Conservation (phyloP, 192 early-diverging fungal genomes). For the Polychytrium aggregatum region DNA sequence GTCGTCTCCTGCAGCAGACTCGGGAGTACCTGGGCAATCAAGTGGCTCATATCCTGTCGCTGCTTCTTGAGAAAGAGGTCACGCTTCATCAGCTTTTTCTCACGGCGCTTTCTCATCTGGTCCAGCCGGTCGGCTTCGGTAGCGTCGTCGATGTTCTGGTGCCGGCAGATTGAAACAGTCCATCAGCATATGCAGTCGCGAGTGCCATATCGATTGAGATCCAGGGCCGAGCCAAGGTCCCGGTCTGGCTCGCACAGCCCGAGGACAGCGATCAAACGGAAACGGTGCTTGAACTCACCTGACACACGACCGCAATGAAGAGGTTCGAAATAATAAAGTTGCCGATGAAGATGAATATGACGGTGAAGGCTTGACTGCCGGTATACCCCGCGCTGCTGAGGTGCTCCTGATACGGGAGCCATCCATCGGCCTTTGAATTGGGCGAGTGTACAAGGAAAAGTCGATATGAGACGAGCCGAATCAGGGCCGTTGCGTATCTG, state of each 20-base stretch:
- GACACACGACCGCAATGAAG: constrained; percentile 40
- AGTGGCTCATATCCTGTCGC: constrained; percentile 23
- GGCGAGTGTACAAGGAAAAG: not conserved
- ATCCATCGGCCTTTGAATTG: constrained; percentile 18
- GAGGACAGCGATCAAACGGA: too few species aligned
- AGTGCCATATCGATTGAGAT: too few species aligned
- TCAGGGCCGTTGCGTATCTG: too few species aligned
- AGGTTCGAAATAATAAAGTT: constrained; percentile 40
- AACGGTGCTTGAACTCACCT: constrained; percentile 16
- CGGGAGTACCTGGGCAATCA: constrained; percentile 20
- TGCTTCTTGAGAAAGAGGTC: constrained; percentile 34
- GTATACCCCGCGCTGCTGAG: constrained; percentile 14
- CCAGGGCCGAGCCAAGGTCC: too few species aligned
- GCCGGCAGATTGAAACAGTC: not conserved
- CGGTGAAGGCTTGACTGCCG: constrained; percentile 21
- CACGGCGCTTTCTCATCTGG: constrained; percentile 8
- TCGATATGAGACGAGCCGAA: too few species aligned
- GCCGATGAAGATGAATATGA: constrained; percentile 28
- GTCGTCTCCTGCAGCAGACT: not conserved
- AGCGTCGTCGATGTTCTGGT: constrained; percentile 36
- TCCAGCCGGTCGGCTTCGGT: constrained; percentile 19
- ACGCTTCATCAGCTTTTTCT: constrained; percentile 21
- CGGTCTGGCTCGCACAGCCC: too few species aligned
- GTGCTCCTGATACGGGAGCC: constrained; percentile 27
- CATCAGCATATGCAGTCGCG: too few species aligned